Percentiles rank a stretch among this genome's conserved stretches.
Conservation (phyloP, 1,139 yeast genomes). For the Debaryomyces nepalensis region DNA sequence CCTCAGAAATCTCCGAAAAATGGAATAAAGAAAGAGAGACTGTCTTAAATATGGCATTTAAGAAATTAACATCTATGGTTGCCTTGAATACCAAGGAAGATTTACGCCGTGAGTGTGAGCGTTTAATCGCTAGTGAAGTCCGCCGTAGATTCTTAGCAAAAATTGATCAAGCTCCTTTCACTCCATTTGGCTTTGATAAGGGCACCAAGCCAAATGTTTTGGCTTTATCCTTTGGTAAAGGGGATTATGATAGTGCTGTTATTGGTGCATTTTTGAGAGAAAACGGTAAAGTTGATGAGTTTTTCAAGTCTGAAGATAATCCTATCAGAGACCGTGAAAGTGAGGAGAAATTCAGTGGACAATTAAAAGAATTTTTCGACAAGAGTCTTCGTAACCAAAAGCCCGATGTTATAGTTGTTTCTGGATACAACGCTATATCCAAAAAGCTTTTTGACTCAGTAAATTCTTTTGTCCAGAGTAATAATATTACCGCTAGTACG, state of each 20-base stretch:
- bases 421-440: slow-evolving; percentile 83
- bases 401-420: slow-evolving; percentile 89
- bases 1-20: slow-evolving; percentile 74
- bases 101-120: slow-evolving; percentile 76
- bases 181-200: slow-evolving; percentile 73
- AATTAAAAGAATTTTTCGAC: slow-evolving; percentile 49
- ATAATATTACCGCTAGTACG: slow-evolving; percentile 59
- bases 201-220: slow-evolving; percentile 88
- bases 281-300: slow-evolving; percentile 76
- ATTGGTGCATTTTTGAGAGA: slow-evolving; percentile 81
- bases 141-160: slow-evolving; percentile 70
- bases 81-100: slow-evolving; percentile 83
- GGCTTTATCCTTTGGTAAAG: slow-evolving; percentile 85
- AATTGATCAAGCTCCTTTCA: slow-evolving; percentile 91
- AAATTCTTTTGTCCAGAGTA: slow-evolving; percentile 58
- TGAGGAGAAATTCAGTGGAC: slow-evolving; percentile 60
- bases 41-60: slow-evolving; percentile 69
- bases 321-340: slow-evolving; percentile 63
- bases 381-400: slow-evolving; percentile 39
- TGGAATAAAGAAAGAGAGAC: slow-evolving; percentile 83
- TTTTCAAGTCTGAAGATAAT: slow-evolving; percentile 75
- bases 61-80: slow-evolving; percentile 68
- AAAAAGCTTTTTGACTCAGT: slow-evolving; percentile 64
- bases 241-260: slow-evolving; percentile 83
- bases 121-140: slow-evolving; percentile 68